These are phyloP conservation scores for Leccinum subgranulosum DNA, from an alignment of 768 basidiomycete genomes.

Conservation along the genomic window DNA sequence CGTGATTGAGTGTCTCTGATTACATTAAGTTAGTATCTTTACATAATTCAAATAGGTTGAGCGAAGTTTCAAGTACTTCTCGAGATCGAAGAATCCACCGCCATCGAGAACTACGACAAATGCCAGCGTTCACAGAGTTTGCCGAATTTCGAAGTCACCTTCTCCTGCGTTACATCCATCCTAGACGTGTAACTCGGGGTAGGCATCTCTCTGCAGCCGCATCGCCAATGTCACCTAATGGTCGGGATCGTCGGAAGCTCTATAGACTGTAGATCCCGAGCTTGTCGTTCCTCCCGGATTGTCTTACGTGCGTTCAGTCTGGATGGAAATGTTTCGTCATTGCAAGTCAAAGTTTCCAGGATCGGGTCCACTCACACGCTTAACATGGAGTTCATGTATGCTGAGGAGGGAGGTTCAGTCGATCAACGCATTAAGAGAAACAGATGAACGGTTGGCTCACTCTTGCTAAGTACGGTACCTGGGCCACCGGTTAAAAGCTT, in stretches of 20 bases:
- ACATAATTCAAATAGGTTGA: no score
- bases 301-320: constrained; percentile 17
- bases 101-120: not conserved
- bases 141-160: not conserved
- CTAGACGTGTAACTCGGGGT: not conserved
- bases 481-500: constrained; percentile 11
- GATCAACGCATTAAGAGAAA: not conserved
- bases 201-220: not conserved
- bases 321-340: not conserved
- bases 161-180: not conserved
- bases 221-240: not conserved
- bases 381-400: constrained; percentile 25
- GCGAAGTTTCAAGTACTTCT: not conserved
- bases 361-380: constrained; percentile 17
- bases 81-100: not conserved
- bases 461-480: constrained; percentile 14
- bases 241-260: not conserved
- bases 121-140: not conserved
- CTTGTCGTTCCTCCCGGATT: constrained; percentile 17
- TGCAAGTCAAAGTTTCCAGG: not conserved
- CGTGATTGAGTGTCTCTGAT: no score
- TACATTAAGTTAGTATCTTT: no score
- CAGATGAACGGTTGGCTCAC: not conserved
- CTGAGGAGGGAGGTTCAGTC: not conserved
- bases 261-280: not conserved